Evolutionary conservation across 768 basidiomycete genomes (phyloP), one percentile per base, ranked within the genome.

Genomic region (Mycena venus): DNA sequence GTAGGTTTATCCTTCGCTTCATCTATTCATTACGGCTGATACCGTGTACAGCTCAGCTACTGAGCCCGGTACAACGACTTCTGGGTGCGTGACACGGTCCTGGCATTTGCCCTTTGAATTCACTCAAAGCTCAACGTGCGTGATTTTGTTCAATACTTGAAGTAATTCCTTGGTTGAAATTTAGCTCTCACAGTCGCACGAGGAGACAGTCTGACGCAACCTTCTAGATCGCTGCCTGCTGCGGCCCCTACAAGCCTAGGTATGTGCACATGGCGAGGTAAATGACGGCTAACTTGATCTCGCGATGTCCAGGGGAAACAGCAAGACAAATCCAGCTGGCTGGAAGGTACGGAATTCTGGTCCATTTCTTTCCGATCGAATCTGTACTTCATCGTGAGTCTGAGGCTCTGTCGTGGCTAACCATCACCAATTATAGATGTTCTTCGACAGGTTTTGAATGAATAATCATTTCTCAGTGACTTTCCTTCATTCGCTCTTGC

Each of bases 41-140:
- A 19, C 61, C 59, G 36, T 60, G 59, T 40, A 40, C 17, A 56
- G 31, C 55, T 56, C 31, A 32, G 55, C 32, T 56, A 56, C 55
- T 56, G 31, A 42, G 17, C 40, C 10, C 40, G 15, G 40, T 8
- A 42, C 7, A 42, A 42, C 42, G 56, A 59, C 56, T 60, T 38
- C 32, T 9, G 19, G 36, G 59, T 60, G 19, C 36, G 59, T 21
- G 36, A 60, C 59, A 40, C 59, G 59, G 59, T 38, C 59, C 59
- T 60, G 59, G 36, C 59, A 60, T 32, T 56, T 31, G 29, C 31
- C 31, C 32, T 51, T 56, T 56, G 55, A 8, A 56, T 32, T 56
- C 55, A 56, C 59, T 60, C 59, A 60, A 60, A 60, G 34, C 21
- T 60, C n/a, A 60, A 60, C n/a, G 59, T 60, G 59, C 59, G 59